Conservation (phyloP, 176 grass and related monocot genomes). For the Carex parvula region DNA sequence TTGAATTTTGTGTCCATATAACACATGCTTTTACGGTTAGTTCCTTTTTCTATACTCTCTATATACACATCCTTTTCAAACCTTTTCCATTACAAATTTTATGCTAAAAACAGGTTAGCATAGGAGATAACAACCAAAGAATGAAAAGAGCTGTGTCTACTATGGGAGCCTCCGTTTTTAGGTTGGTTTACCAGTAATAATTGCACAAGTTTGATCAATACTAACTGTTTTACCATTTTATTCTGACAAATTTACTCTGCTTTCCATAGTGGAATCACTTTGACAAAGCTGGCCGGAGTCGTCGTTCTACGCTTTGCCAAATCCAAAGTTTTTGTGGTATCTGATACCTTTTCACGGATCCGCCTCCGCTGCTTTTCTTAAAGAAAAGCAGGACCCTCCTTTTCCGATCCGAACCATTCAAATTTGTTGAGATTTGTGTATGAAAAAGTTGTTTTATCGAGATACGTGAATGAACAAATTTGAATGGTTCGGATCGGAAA, state of each 20-base stretch:
- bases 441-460: no score
- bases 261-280: slow-evolving; percentile 84
- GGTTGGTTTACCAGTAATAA: slow-evolving; percentile 43
- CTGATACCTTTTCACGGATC: slow-evolving; percentile 25
- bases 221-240: slow-evolving; percentile 17
- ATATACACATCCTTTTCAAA: slow-evolving; percentile 18
- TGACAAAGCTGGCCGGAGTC: slow-evolving; percentile 96
- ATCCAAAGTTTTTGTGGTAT: slow-evolving; percentile 99
- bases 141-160: slow-evolving; percentile 71
- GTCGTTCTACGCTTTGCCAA: slow-evolving; percentile 86
- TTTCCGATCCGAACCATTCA: no score
- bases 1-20: slow-evolving; percentile 99
- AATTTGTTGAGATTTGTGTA: no score
- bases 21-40: slow-evolving; percentile 90
- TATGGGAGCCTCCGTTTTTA: slow-evolving; percentile 95
- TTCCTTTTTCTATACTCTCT: slow-evolving; percentile 35
- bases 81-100: background rate
- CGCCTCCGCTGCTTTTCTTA: no score
- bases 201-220: background rate
- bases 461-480: no score
- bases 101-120: slow-evolving; percentile 48
- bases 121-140: slow-evolving; percentile 63
- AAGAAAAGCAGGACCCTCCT: no score
- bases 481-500: no score
- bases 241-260: slow-evolving; percentile 29